Conservation (phyloP, 2,329 filamentous ascomycete species). For the Pyrenochaeta sp. region DNA sequence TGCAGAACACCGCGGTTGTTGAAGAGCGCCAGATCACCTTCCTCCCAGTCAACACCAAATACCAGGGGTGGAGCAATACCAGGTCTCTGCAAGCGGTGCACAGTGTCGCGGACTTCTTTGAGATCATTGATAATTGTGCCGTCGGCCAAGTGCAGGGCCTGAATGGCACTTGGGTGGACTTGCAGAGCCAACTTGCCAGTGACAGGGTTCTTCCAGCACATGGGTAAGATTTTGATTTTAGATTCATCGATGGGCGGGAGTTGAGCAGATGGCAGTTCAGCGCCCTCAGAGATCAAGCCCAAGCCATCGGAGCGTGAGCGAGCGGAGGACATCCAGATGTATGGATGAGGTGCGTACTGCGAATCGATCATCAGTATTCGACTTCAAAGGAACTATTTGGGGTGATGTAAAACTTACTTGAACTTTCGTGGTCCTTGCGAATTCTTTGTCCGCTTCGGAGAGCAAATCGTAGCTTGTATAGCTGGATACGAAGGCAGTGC, state of each 20-base stretch:
- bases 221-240: conserved; percentile 75
- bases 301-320: conserved; percentile 72
- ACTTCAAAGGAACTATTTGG: neutral
- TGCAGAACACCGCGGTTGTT: conserved; percentile 80
- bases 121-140: conserved; percentile 75
- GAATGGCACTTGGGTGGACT: conserved; percentile 75
- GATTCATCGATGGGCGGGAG: conserved; percentile 70
- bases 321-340: conserved; percentile 80
- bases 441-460: conserved; percentile 69
- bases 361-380: conserved; percentile 6
- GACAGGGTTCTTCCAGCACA: conserved; percentile 79
- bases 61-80: conserved; percentile 73
- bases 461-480: conserved; percentile 75
- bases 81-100: conserved; percentile 75
- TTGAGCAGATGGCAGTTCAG: conserved; percentile 66
- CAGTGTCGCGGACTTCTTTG: conserved; percentile 69
- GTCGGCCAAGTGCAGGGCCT: conserved; percentile 71
- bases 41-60: conserved; percentile 78
- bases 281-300: conserved; percentile 71
- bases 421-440: conserved; percentile 70
- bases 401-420: conserved; percentile 50
- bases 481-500: conserved; percentile 76
- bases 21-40: conserved; percentile 79
- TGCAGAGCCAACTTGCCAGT: conserved; percentile 74
- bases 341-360: conserved; percentile 75